A percentile compares a stretch with the other conserved stretches of the same genome.
Evolutionary conservation across 257 asterid genomes (phyloP).

Genomic region (Nicotiana sylvestris): DNA sequence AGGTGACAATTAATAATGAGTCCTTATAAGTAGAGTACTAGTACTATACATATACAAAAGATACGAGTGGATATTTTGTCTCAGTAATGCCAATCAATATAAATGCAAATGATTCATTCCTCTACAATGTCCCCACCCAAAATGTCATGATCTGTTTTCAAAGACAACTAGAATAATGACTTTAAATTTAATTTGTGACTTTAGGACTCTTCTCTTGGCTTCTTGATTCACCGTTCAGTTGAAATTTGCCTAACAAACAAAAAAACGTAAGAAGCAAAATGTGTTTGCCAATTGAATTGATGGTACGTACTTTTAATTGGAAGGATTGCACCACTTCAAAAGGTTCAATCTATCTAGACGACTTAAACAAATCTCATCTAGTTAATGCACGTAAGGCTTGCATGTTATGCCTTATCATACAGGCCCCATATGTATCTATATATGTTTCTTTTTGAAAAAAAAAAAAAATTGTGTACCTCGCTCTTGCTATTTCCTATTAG

Average conservation of each 20-base stretch:
- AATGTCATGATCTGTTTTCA: constrained; percentile 3
- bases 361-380: not conserved
- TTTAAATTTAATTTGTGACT: not conserved
- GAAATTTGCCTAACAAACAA: not conserved
- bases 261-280: not conserved
- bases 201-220: not conserved
- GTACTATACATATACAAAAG: constrained; percentile 8
- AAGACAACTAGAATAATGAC: constrained; percentile 2
- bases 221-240: not conserved
- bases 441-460: no score
- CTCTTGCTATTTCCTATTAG: no score
- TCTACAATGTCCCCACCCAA: not conserved
- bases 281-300: constrained; percentile 4
- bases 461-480: no score
- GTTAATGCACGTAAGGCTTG: constrained; percentile 8
- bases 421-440: not conserved
- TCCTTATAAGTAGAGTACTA: not conserved
- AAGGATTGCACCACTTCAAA: not conserved
- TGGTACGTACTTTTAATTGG: not conserved
- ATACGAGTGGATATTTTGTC: constrained; percentile 27
- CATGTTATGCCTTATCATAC: constrained; percentile 9
- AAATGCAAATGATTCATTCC: constrained; percentile 23
- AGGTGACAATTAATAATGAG: constrained; percentile 2
- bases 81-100: constrained; percentile 5
- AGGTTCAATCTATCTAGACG: constrained; percentile 13